phyloP scores from a whole-genome alignment of 257 asterid genomes.

The Solanum boliviense region DNA sequence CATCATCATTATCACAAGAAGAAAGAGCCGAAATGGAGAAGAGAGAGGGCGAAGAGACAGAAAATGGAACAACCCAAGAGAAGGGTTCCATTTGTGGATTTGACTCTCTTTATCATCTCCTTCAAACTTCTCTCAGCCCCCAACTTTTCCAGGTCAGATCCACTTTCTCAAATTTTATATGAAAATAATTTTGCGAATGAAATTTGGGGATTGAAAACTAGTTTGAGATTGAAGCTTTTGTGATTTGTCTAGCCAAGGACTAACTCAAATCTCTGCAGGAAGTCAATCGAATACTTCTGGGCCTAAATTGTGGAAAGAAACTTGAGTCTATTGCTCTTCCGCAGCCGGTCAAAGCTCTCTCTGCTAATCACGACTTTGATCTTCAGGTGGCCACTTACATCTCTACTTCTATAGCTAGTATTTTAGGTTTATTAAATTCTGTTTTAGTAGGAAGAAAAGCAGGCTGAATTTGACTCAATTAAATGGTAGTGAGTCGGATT shows the following conservation, averaged over 20 bases:
- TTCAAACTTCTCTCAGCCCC: slow-evolving; percentile 63
- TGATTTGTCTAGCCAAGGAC: background rate
- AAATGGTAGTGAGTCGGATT: background rate
- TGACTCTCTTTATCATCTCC: slow-evolving; percentile 79
- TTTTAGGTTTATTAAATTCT: background rate
- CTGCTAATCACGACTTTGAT: slow-evolving; percentile 64
- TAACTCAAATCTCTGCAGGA: slow-evolving; percentile 31
- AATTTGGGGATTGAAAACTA: background rate
- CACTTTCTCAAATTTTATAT: background rate
- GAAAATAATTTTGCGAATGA: background rate
- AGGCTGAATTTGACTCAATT: background rate
- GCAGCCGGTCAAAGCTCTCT: slow-evolving; percentile 44
- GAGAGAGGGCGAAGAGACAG: slow-evolving; percentile 21
- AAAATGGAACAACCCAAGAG: slow-evolving; percentile 13
- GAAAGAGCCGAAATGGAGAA: slow-evolving; percentile 31
- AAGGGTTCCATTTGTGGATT: slow-evolving; percentile 68
- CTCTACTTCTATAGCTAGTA: background rate
- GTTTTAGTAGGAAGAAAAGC: background rate
- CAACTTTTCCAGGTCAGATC: slow-evolving; percentile 56
- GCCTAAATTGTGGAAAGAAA: slow-evolving; percentile 69
- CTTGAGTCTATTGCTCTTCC: slow-evolving; percentile 41
- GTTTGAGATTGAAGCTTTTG: background rate
- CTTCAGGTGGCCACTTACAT: slow-evolving; percentile 47
- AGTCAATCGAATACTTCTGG: slow-evolving; percentile 66
- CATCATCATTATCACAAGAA: background rate